These are phyloP conservation scores for Fusarium sp. DNA, from an alignment of 2,329 filamentous ascomycete species.

Conservation along the genomic window DNA sequence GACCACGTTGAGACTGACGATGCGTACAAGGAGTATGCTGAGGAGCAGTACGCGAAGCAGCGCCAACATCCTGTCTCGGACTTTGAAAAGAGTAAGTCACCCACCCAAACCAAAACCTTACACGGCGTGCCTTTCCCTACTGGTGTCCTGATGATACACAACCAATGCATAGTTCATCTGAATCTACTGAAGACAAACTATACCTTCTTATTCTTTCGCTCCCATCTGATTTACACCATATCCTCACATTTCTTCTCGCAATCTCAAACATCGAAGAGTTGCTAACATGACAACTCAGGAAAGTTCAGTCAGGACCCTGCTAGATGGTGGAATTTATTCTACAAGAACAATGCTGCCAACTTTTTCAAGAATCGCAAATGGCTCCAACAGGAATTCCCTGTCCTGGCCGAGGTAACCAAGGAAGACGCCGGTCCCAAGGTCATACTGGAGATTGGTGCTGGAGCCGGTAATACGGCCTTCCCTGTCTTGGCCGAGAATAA, in stretches of 20 bases:
- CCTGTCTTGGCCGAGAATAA: conserved; percentile 85
- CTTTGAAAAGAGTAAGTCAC: conserved; percentile 81
- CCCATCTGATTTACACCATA: conserved; percentile 67
- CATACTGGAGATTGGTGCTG: conserved; percentile 91
- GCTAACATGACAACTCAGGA: conserved; percentile 60
- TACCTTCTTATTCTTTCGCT: conserved; percentile 72
- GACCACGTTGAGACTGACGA: conserved; percentile 96
- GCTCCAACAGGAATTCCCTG: conserved; percentile 94
- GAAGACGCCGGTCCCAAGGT: conserved; percentile 74
- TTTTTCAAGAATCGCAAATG: conserved; percentile 99
- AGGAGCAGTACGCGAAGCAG: conserved; percentile 86
- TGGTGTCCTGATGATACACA: conserved; percentile 66
- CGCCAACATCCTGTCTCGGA: conserved; percentile 87
- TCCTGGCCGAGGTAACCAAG: conserved; percentile 79
- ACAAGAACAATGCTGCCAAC: conserved; percentile 95
- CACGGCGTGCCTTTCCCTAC: conserved; percentile 5
- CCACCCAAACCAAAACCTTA: not conserved
- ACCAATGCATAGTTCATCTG: conserved; percentile 77
- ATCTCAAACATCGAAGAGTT: conserved; percentile 15
- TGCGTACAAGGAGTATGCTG: conserved; percentile 84
- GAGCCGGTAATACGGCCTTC: conserved; percentile 96
- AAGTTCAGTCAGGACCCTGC: conserved; percentile 91
- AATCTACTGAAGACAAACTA: conserved; percentile 70
- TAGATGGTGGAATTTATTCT: conserved; percentile 98
- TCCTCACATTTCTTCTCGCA: conserved; percentile 26